phyloP scores from a whole-genome alignment of 768 basidiomycete genomes.

The Tylopilus balloui region DNA sequence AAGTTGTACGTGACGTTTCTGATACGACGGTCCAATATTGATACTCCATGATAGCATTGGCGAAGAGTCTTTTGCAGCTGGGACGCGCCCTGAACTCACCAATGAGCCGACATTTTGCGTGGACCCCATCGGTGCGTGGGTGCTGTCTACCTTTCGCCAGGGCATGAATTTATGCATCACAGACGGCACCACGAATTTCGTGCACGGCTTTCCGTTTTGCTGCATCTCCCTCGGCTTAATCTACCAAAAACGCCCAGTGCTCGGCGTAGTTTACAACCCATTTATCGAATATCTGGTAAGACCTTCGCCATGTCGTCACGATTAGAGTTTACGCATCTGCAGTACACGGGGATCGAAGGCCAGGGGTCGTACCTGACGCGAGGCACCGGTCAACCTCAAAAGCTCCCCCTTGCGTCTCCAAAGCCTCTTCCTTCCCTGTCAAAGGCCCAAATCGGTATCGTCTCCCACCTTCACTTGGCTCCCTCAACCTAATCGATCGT shows the following conservation, averaged over 20 bases:
- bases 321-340: background rate
- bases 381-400: constrained; percentile 40
- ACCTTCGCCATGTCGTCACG: background rate
- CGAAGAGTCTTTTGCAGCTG: constrained; percentile 86
- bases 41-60: constrained; percentile 59
- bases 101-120: constrained; percentile 94
- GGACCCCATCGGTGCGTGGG: constrained; percentile 77
- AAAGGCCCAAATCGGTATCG: constrained; percentile 62
- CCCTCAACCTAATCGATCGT: constrained; percentile 5
- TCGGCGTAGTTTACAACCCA: constrained; percentile 93
- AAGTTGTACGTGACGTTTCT: constrained; percentile 60
- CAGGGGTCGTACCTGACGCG: constrained; percentile 75
- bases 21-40: background rate
- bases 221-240: constrained; percentile 92
- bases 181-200: constrained; percentile 90
- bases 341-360: constrained; percentile 78
- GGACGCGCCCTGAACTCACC: constrained; percentile 63
- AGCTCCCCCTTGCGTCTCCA: constrained; percentile 62
- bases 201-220: constrained; percentile 81
- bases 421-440: constrained; percentile 65
- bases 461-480: background rate
- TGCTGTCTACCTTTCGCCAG: background rate
- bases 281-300: constrained; percentile 78
- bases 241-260: constrained; percentile 71
- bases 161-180: background rate